Evolutionary conservation across 345 rosid genomes (phyloP), one percentile per base, ranked within the genome.

Genomic region (Rhodamnia rubescens): DNA sequence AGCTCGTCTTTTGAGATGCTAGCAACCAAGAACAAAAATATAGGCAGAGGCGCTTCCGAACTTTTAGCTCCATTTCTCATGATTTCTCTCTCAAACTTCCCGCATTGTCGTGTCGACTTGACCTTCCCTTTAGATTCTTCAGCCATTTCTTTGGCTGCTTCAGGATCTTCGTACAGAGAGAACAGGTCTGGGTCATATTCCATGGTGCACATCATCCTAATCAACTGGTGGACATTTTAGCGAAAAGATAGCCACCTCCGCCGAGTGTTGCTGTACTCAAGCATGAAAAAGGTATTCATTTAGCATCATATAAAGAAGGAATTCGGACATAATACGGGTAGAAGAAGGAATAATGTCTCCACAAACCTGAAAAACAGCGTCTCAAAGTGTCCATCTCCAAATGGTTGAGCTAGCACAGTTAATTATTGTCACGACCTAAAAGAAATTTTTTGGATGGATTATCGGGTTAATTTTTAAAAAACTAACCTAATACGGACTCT

Each of bases 121-220:
- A 87, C 54, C 89, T 89, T 93, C 64, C 92, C 93, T 91, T 92
- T 93, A 40, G 92, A 90, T 52, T 90, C 94, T 84, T 93, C 95
- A 0, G 89, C 64, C 85, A 88, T 95, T 58, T 92, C 91, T 42
- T 84, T 50, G 58, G 86, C 88, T 24, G 89, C 78, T 4, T 90
- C 91, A 44, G 91, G 86, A 32, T 97, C 96, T 89, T 95, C 99
- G 49, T 97, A 97, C 29, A 93, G 29, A 36, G 81, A 85, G 91
- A 91, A 84, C n/a, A n/a, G n/a, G 81, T 93, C 98, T 1, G 98
- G 99, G 55, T 97, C 98, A 51, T 95, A 97, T 88, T 97, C 98
- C 81, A 97, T 90, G 74, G 98, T 98, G 98, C 99, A 95, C 99
- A 97, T 97, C 99, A 97, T 97, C 99, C 50, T 18, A 64, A 64